These are phyloP conservation scores for Gnaphalium uliginosum DNA, from an alignment of 129 eudicot species.

Conservation along the genomic window DNA sequence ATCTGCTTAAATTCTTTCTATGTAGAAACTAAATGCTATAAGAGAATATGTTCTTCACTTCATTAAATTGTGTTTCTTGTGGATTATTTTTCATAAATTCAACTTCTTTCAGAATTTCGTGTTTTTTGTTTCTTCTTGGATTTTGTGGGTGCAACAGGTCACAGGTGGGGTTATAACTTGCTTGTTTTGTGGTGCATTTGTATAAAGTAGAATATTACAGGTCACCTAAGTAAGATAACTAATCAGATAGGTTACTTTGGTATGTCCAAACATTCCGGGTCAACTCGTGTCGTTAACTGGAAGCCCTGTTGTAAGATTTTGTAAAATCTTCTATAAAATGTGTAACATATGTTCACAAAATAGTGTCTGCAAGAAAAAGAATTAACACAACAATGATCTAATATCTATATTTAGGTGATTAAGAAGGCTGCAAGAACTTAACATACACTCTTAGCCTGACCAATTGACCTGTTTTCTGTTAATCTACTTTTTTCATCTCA, in stretches of 20 bases:
- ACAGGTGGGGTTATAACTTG: neutral
- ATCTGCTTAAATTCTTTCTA: neutral
- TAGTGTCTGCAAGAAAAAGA: neutral
- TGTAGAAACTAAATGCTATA: neutral
- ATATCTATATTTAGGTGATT: neutral
- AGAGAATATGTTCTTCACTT: neutral
- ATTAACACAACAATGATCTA: neutral
- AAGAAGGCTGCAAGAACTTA: neutral
- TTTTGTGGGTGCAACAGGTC: neutral
- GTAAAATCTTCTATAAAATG: neutral
- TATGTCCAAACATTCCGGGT: no score
- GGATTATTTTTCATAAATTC: slow-evolving; percentile 7
- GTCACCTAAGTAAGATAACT: neutral
- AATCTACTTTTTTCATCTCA: neutral
- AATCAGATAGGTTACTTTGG: neutral
- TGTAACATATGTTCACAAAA: neutral
- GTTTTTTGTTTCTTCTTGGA: neutral
- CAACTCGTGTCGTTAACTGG: no score
- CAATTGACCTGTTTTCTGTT: neutral
- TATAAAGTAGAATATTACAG: neutral
- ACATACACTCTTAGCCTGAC: neutral
- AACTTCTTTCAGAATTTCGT: slow-evolving; percentile 2
- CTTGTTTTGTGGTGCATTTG: neutral
- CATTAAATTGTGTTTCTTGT: neutral
- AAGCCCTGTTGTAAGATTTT: neutral